Conservation (phyloP, 1,284 basidiomycete species). For the Omphalotus olearius region DNA sequence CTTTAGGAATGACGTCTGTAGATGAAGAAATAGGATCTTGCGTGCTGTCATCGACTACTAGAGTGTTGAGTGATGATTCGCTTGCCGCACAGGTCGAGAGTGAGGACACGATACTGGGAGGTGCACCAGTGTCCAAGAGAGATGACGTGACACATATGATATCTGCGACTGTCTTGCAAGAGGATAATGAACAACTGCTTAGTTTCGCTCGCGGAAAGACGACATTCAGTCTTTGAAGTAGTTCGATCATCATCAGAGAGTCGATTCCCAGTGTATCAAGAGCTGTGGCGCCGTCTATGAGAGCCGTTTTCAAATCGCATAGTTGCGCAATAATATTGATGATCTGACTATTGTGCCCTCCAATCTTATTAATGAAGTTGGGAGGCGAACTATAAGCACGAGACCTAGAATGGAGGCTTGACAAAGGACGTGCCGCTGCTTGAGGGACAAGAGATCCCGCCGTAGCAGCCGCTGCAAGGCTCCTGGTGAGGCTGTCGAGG, state of each 20-base stretch:
- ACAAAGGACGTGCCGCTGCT: background rate
- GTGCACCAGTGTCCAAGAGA: constrained; percentile 5
- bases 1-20: constrained; percentile 21
- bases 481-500: constrained; percentile 41
- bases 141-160: constrained; percentile 26
- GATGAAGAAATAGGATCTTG: constrained; percentile 16
- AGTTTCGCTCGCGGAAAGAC: constrained; percentile 30
- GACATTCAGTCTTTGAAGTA: constrained; percentile 33
- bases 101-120: constrained; percentile 5
- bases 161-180: constrained; percentile 35
- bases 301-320: constrained; percentile 31
- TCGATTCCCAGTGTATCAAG: constrained; percentile 48
- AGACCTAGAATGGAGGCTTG: background rate
- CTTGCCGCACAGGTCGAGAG: constrained; percentile 18
- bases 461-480: constrained; percentile 35
- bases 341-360: constrained; percentile 16
- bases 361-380: background rate
- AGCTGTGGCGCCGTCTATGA: constrained; percentile 30
- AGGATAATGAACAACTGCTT: constrained; percentile 29
- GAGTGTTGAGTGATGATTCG: constrained; percentile 30
- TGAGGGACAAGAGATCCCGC: background rate
- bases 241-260: constrained; percentile 54
- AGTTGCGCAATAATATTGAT: constrained; percentile 36
- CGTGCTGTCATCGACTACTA: constrained; percentile 28
- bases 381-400: constrained; percentile 4